These are phyloP conservation scores for Vaccinium macrocarpon DNA, from an alignment of 148 eudicot genomes.

Conservation along the genomic window DNA sequence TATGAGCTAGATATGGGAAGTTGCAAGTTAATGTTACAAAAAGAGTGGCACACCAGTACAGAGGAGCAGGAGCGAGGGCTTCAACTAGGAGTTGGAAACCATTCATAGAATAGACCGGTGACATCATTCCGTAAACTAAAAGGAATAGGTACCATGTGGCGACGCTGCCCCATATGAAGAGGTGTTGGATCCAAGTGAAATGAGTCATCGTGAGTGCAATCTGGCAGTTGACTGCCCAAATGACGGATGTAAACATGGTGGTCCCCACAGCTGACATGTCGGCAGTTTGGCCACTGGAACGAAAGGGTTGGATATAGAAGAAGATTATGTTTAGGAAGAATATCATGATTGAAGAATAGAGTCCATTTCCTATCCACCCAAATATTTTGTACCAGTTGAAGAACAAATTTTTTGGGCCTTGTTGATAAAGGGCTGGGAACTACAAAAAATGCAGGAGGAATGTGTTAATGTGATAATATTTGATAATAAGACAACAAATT, in stretches of 20 bases:
- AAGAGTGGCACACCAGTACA: slow-evolving; percentile 51
- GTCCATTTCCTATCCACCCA: slow-evolving; percentile 75
- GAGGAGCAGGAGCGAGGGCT: slow-evolving; percentile 51
- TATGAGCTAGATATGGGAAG: slow-evolving; percentile 56
- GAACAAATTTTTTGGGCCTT: slow-evolving; percentile 71
- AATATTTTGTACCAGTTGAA: slow-evolving; percentile 66
- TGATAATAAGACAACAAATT: neutral
- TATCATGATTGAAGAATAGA: slow-evolving; percentile 54
- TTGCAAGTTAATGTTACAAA: slow-evolving; percentile 44
- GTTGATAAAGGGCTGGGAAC: slow-evolving; percentile 84
- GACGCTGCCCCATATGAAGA: slow-evolving; percentile 64
- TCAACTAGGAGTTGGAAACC: slow-evolving; percentile 43
- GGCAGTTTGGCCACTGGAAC: slow-evolving; percentile 51
- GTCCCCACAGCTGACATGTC: slow-evolving; percentile 68
- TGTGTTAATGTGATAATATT: neutral
- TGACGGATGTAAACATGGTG: slow-evolving; percentile 66
- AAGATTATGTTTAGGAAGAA: slow-evolving; percentile 54
- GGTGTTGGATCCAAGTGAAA: slow-evolving; percentile 75
- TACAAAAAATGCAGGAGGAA: slow-evolving; percentile 21
- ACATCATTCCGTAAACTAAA: slow-evolving; percentile 42
- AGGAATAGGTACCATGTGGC: slow-evolving; percentile 62
- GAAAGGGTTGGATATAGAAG: slow-evolving; percentile 52
- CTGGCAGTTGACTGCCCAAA: slow-evolving; percentile 70
- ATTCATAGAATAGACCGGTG: slow-evolving; percentile 31
- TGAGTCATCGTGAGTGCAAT: slow-evolving; percentile 64